Percentiles rank a stretch among this genome's conserved stretches.
phyloP scores from a whole-genome alignment of 495 filamentous ascomycete genomes.

The Tuber umbilicatum region DNA sequence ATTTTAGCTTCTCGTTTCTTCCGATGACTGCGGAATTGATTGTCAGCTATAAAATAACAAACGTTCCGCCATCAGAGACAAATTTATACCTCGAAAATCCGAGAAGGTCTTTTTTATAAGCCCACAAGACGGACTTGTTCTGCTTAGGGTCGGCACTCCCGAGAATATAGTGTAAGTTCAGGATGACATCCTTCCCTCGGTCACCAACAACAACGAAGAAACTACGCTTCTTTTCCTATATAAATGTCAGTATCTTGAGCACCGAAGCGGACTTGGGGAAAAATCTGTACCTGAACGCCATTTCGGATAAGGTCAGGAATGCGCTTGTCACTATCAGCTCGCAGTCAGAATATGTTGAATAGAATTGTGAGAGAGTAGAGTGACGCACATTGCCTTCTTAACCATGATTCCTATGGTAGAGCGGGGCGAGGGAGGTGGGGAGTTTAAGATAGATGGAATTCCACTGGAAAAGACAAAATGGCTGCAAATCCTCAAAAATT shows the following conservation, averaged over 20 bases:
- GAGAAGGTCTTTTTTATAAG: conserved; percentile 97
- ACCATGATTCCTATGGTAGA: conserved; percentile 43
- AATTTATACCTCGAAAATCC: conserved; percentile 64
- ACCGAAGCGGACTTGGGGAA: background rate
- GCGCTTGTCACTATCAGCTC: conserved; percentile 65
- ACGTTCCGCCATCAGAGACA: background rate
- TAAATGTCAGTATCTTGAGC: background rate
- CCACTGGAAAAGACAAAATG: background rate
- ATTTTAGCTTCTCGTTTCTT: conserved; percentile 98
- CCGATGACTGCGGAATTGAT: conserved; percentile 57
- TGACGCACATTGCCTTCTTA: conserved; percentile 54
- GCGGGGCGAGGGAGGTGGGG: background rate
- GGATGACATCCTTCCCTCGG: conserved; percentile 91
- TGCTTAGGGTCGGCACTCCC: conserved; percentile 82
- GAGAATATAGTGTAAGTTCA: conserved; percentile 90
- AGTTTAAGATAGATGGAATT: background rate
- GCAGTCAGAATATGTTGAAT: conserved; percentile 5
- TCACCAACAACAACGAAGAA: conserved; percentile 98
- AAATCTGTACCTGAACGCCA: conserved; percentile 59
- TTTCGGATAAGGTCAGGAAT: conserved; percentile 95
- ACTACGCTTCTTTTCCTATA: conserved; percentile 82
- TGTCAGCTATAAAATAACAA: background rate
- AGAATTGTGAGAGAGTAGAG: conserved; percentile 21
- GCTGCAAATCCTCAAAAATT: background rate
- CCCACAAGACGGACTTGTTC: conserved; percentile 96